Base-by-base conservation (phyloP, 1,284 basidiomycete species). In the Pascua sp. region DNA sequence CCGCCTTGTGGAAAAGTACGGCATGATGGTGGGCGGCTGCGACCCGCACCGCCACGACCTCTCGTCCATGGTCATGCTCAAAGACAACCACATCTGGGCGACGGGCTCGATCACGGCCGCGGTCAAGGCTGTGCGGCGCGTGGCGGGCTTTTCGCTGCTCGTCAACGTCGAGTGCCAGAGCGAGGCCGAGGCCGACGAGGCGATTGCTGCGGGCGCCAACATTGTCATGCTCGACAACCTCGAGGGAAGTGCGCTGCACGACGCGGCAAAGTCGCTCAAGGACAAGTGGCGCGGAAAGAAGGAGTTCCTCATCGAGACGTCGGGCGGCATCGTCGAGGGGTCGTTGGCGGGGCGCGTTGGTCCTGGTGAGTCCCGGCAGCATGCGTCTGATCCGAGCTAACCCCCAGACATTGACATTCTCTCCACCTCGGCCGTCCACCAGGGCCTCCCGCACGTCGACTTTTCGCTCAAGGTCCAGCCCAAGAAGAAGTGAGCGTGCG, bases 81-180 rank as follows among this genome's bases (percentile, higher is more conserved):
- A 98, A 79, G 95, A 98, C 73, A 98, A 98, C 75, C 96, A 98
- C 73, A 92, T 98, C 71, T 98, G 93, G 94, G 94, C 92, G 8
- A 42, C 63, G 71, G 92, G 93, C 24, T 95, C 92, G 5, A 96
- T 98, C 67, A 91, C 90, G 0, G 80, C 85, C 47, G 95, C 95
- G 1, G 86, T 98, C 60, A 76, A 86, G 62, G 84, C 88, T 58
- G 93, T 94, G 11, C 87, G 92, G 38, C 80, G 85, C 61, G 93
- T 93, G 32, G 92, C 91, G 16, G 95, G 96, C 18, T 98, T 98
- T 78, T 90, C 87, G 58, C 80, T 95, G 48, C 84, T 91, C 38
- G 86, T 99, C 52, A 95, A 98, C 63, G 94, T 98, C 41, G 96
- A 99, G 76, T 95, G 96, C 40, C 83, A 86, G 57, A 86, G 86